Percentiles rank a stretch among this genome's conserved stretches.
These are phyloP conservation scores for Candida pseudoviswanathii DNA, from an alignment of 1,139 yeast species.

Conservation along the genomic window DNA sequence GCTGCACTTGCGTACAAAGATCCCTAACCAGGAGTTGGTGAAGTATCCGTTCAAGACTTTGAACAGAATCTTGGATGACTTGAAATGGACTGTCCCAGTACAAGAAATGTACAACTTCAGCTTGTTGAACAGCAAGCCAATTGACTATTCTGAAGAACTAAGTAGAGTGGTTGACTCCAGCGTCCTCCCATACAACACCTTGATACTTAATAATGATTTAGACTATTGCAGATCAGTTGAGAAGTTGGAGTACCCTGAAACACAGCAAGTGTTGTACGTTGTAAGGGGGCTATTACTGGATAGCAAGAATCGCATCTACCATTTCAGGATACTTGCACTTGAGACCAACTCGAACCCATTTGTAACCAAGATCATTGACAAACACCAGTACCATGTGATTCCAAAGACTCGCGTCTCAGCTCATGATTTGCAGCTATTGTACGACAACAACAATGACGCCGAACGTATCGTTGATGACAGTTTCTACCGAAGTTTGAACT, in stretches of 20 bases:
- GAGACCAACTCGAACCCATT: constrained; percentile 30
- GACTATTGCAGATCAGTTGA: constrained; percentile 34
- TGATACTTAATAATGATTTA: constrained; percentile 37
- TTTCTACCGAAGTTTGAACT: constrained; percentile 31
- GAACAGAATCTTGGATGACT: constrained; percentile 66
- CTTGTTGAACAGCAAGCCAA: constrained; percentile 33
- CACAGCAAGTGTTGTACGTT: constrained; percentile 25
- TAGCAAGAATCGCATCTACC: constrained; percentile 22
- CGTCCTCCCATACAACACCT: constrained; percentile 20
- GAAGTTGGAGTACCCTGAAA: constrained; percentile 21
- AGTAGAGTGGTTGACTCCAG: constrained; percentile 19
- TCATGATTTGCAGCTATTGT: constrained; percentile 26
- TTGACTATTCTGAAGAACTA: constrained; percentile 37
- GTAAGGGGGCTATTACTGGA: constrained; percentile 37
- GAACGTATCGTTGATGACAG: constrained; percentile 36
- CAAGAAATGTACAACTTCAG: constrained; percentile 22
- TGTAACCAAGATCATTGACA: constrained; percentile 21
- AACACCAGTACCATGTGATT: constrained; percentile 41
- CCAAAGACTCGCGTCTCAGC: constrained; percentile 26
- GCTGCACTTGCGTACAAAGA: constrained; percentile 13
- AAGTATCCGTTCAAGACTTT: constrained; percentile 57
- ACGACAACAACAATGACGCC: constrained; percentile 15
- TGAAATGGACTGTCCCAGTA: constrained; percentile 46
- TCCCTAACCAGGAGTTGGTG: constrained; percentile 16
- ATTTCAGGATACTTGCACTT: constrained; percentile 35